Conservation (phyloP, 129 eudicot species). For the Flaveria robusta region DNA sequence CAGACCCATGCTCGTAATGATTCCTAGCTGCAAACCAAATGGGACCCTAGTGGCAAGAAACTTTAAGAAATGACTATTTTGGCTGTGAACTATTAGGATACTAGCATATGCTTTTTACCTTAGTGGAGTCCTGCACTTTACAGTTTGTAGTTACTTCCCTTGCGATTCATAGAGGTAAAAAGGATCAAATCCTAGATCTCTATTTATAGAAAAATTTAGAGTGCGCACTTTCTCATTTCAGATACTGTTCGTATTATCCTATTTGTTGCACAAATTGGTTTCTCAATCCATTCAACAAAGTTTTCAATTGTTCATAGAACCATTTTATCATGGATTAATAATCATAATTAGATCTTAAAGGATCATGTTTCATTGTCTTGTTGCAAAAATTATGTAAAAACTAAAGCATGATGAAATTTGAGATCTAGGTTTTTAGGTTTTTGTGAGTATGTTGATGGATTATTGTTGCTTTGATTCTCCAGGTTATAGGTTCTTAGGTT, state of each 20-base stretch:
- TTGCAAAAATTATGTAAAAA: background rate
- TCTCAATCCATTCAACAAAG: background rate
- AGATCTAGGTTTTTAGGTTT: background rate
- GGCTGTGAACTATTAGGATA: background rate
- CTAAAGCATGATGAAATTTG: background rate
- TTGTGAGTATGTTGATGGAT: background rate
- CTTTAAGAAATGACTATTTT: background rate
- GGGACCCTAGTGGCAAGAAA: background rate
- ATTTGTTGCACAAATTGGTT: background rate
- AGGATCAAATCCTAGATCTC: background rate
- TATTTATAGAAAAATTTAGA: background rate
- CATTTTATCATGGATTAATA: background rate
- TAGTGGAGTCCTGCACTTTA: background rate
- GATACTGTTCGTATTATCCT: background rate
- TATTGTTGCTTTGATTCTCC: background rate
- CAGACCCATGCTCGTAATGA: background rate
- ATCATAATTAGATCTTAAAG: background rate
- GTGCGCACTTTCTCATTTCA: background rate
- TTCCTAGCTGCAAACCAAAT: background rate
- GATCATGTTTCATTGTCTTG: background rate
- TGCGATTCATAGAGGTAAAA: background rate
- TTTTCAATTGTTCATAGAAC: background rate
- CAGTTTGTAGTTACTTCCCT: background rate
- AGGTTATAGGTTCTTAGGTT: background rate
- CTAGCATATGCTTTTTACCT: background rate